Conservation (phyloP, 1,284 basidiomycete species). For the Ganoderma boninense region DNA sequence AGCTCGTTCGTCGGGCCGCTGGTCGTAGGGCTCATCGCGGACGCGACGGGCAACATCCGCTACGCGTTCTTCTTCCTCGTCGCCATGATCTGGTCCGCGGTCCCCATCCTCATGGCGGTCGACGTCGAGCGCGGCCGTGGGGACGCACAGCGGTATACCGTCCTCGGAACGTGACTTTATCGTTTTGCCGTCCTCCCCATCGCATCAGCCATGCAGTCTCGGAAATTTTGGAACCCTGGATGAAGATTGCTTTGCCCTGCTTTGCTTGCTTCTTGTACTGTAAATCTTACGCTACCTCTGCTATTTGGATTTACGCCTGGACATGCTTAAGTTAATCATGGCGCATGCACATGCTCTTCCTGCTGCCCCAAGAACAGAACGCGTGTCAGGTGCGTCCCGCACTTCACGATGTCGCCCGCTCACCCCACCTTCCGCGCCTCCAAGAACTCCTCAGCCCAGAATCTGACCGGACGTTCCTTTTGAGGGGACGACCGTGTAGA, state of each 20-base stretch:
- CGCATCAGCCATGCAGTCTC: neutral
- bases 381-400: constrained; percentile 1
- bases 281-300: neutral
- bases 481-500: neutral
- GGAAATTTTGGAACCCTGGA: neutral
- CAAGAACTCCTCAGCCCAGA: constrained; percentile 3
- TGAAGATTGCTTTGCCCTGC: neutral
- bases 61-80: constrained; percentile 90
- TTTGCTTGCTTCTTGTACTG: neutral
- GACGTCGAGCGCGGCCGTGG: constrained; percentile 72
- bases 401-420: neutral
- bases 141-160: constrained; percentile 67
- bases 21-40: constrained; percentile 86
- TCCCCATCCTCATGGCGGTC: constrained; percentile 79
- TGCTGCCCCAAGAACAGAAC: neutral
- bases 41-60: constrained; percentile 88
- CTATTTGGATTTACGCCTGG: neutral
- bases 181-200: neutral
- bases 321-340: neutral
- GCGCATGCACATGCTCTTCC: neutral
- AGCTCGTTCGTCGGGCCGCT: constrained; percentile 90
- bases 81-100: constrained; percentile 78
- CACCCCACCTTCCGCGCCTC: neutral
- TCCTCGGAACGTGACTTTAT: neutral
- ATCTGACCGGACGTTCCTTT: neutral